Conservation (phyloP, 441 rosid genomes). For the California macrophylla region DNA sequence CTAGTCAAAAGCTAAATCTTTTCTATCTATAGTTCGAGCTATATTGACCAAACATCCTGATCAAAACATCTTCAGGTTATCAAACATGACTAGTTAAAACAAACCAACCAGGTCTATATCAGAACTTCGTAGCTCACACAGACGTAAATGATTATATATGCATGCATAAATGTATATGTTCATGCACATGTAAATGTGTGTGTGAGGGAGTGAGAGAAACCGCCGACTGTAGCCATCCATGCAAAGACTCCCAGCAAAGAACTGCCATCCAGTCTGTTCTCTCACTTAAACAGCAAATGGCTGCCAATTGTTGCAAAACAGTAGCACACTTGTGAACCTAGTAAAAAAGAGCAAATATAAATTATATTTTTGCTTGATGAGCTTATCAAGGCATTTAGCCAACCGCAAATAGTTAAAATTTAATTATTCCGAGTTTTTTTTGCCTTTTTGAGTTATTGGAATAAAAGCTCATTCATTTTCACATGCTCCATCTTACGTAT, state of each 20-base stretch:
- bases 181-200: not conserved
- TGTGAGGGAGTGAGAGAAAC: conserved; percentile 40
- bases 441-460: not conserved
- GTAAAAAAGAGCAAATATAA: conserved; percentile 14
- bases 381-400: not conserved
- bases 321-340: conserved; percentile 91
- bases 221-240: conserved; percentile 77
- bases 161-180: not conserved
- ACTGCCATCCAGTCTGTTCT: conserved; percentile 62
- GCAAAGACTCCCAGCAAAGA: conserved; percentile 78
- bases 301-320: conserved; percentile 85
- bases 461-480: not conserved
- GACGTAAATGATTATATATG: not conserved
- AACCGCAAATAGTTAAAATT: not conserved
- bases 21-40: not conserved
- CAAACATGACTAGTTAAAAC: not conserved
- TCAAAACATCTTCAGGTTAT: not conserved
- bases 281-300: conserved; percentile 78
- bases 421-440: not conserved
- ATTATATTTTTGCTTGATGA: not conserved
- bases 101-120: not conserved
- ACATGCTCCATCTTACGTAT: not conserved
- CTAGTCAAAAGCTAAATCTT: not conserved
- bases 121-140: not conserved
- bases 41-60: not conserved